phyloP scores from a whole-genome alignment of 768 basidiomycete species.

The Naematelia aurantialba region DNA sequence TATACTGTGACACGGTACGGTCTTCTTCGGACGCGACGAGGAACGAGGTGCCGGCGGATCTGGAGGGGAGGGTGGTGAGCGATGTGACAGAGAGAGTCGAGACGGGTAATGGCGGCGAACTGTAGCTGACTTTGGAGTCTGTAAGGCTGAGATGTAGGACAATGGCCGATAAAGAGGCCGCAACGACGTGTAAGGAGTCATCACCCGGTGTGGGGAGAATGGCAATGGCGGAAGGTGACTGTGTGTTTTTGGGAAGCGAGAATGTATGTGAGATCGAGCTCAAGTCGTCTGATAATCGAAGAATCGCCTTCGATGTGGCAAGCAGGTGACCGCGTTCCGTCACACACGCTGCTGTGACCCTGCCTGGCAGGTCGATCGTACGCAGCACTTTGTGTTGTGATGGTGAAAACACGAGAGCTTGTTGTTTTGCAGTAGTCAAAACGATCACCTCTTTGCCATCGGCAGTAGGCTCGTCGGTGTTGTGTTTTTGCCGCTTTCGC shows the following conservation, averaged over 20 bases:
- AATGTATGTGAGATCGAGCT: conserved; percentile 23
- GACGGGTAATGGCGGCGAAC: conserved; percentile 35
- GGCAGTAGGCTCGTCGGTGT: conserved; percentile 8
- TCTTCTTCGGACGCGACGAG: conserved; percentile 38
- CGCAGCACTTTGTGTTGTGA: conserved; percentile 17
- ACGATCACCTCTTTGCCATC: conserved; percentile 31
- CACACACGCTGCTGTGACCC: conserved; percentile 29
- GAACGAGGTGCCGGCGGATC: conserved; percentile 28
- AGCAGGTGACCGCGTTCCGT: conserved; percentile 24
- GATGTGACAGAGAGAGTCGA: conserved; percentile 37
- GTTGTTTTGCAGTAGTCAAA: conserved; percentile 26
- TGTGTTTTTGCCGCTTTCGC: conserved; percentile 1
- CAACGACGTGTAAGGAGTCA: conserved; percentile 26
- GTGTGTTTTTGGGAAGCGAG: conserved; percentile 17
- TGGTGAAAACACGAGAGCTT: conserved; percentile 34
- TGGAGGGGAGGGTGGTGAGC: conserved; percentile 27
- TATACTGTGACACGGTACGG: conserved; percentile 43
- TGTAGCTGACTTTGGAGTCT: conserved; percentile 21
- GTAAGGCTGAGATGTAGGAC: conserved; percentile 30
- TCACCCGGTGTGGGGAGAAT: conserved; percentile 26
- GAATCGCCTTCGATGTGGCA: conserved; percentile 22
- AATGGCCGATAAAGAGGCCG: conserved; percentile 29
- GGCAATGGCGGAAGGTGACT: conserved; percentile 27
- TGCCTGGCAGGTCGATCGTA: conserved; percentile 20
- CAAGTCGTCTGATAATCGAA: conserved; percentile 24